phyloP scores from a whole-genome alignment of 2,329 filamentous ascomycete species.

The Xylariaceae sp. region DNA sequence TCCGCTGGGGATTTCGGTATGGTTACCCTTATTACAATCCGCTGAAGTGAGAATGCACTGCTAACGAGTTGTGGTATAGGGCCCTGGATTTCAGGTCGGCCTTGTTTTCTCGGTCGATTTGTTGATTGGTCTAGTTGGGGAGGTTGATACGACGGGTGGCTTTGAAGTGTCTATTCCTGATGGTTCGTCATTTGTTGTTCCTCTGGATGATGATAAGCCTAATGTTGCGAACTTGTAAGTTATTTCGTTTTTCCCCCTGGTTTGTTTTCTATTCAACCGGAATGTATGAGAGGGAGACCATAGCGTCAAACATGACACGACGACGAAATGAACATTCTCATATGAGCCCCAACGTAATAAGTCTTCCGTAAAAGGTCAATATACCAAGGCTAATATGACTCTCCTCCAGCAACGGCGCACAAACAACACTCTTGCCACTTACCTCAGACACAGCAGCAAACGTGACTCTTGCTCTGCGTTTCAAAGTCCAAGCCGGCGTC shows the following conservation, averaged over 20 bases:
- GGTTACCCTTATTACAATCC: background rate
- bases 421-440: constrained; percentile 23
- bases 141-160: constrained; percentile 22
- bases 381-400: constrained; percentile 1
- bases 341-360: background rate
- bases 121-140: constrained; percentile 20
- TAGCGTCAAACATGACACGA: background rate
- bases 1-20: constrained; percentile 26
- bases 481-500: constrained; percentile 26
- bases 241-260: background rate
- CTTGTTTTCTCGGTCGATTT: constrained; percentile 26
- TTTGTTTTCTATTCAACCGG: background rate
- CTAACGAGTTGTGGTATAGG: constrained; percentile 12
- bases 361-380: background rate
- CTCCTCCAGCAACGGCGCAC: constrained; percentile 20
- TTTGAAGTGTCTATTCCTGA: constrained; percentile 28
- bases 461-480: constrained; percentile 23
- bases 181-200: constrained; percentile 24
- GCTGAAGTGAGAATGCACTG: background rate
- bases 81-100: constrained; percentile 25
- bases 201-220: constrained; percentile 18
- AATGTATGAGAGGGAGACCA: background rate
- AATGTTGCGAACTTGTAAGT: constrained; percentile 28
- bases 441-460: constrained; percentile 19
- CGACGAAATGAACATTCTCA: background rate